Base-by-base conservation (phyloP, 768 basidiomycete species). In the Kwoniella shandongensis region DNA sequence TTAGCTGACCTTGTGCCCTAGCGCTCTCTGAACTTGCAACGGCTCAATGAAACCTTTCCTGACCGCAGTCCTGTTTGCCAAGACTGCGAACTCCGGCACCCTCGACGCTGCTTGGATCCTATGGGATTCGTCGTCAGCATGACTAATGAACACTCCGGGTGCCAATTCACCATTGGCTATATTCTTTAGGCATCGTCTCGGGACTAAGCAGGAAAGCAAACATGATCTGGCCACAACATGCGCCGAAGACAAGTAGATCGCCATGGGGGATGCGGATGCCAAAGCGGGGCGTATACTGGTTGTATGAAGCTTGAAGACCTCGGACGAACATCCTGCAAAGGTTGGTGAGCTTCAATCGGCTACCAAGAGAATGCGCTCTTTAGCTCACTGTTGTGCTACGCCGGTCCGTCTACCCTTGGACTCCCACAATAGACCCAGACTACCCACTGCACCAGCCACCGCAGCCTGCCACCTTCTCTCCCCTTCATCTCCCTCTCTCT, bases 301-400 rank as follows among this genome's bases (percentile, higher is more conserved):
- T 94, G 73, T 88, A 94, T 0, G 86, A 84, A 1, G 90, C 92
- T 75, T 97, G 93, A 6, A 97, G 79, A 2, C 93, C 92, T 44
- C 91, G 66, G 4, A 76, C 75, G 32, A 76, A 74, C 72, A 76
- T 70, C 47, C 75, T 76, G 26, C 7, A 17, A 36, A 17, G 42
- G 11, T 42, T 1, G 2, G 27, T 49, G 7, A 59, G 55, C 25
- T 22, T 8, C n/a, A 22, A 1, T 22, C 2, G 27, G 17, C 7
- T 18, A 3, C 17, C 15, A 4, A 17, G 23, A 20, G 6, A 6
- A 30, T 29, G 8, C 17, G 40, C 11, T 23, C 13, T 2, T 20
- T 8, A 17, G 60, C 74, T 58, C 32, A 74, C 75, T 76, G 75
- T 44, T 76, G 75, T 11, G 75, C 70, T 18, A 76, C 68, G 18